Percentiles rank a stretch among this genome's conserved stretches.
Conservation (phyloP, 2,329 filamentous ascomycete species). For the Hirsutella thompsonii region DNA sequence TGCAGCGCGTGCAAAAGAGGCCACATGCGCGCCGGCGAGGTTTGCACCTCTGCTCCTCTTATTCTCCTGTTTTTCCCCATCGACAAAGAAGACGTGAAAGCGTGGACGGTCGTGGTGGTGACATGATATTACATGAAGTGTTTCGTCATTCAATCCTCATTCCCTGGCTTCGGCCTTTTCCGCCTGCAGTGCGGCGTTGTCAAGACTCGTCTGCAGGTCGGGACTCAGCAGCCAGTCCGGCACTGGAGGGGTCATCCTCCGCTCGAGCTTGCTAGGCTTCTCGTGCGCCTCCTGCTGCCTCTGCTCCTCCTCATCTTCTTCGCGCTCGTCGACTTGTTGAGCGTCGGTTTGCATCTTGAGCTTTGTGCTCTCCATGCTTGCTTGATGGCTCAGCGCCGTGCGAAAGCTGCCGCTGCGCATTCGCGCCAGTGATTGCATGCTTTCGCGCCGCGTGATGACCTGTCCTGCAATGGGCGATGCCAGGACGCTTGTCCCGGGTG, state of each 20-base stretch:
- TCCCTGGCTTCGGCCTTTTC: background rate
- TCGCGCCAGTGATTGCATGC: conserved; percentile 35
- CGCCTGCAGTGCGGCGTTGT: background rate
- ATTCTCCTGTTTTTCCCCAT: too few species aligned
- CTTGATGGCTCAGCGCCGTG: conserved; percentile 34
- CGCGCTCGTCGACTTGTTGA: background rate
- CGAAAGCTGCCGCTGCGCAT: conserved; percentile 43
- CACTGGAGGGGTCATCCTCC: conserved; percentile 45
- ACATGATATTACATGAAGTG: too few species aligned
- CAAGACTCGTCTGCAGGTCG: conserved; percentile 31
- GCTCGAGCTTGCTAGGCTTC: conserved; percentile 14
- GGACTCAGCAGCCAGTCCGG: conserved; percentile 47
- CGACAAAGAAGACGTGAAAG: too few species aligned
- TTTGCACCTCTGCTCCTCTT: too few species aligned
- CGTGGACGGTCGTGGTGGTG: too few species aligned
- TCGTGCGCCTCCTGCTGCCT: background rate
- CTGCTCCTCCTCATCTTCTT: background rate
- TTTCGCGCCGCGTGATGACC: conserved; percentile 41
- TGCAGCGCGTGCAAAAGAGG: too few species aligned
- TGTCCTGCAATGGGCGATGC: conserved; percentile 58
- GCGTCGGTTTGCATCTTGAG: background rate
- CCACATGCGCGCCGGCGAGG: too few species aligned
- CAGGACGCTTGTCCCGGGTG: conserved; percentile 57
- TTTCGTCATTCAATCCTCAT: background rate
- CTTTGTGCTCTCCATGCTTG: conserved; percentile 27